Percentiles rank a stretch among this genome's conserved stretches.
Conservation (phyloP, 371 early-diverging fungal genomes). For the Coemansia sp. region DNA sequence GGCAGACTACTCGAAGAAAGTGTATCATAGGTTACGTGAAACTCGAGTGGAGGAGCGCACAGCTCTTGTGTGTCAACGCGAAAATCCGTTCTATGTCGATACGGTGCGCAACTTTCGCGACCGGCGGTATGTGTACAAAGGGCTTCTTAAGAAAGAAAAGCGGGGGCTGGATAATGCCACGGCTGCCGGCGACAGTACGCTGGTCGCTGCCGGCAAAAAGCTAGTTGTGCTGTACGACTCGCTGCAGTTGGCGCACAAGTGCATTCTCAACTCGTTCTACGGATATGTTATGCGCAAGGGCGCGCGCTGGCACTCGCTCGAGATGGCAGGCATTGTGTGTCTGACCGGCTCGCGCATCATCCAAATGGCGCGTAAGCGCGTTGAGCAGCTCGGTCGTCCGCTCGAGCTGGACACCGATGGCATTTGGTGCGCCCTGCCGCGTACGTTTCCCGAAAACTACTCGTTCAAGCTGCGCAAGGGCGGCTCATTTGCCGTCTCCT, state of each 20-base stretch:
- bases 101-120: slow-evolving; percentile 98
- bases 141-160: slow-evolving; percentile 88
- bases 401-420: slow-evolving; percentile 99
- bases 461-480: slow-evolving; percentile 76
- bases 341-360: slow-evolving; percentile 96
- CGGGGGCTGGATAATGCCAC: slow-evolving; percentile 73
- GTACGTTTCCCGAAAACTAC: slow-evolving; percentile 91
- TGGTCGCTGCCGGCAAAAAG: slow-evolving; percentile 84
- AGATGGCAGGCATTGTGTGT: slow-evolving; percentile 99
- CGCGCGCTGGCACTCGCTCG: slow-evolving; percentile 99
- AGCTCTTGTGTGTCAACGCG: slow-evolving; percentile 96
- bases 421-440: slow-evolving; percentile 98
- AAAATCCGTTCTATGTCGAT: slow-evolving; percentile 99
- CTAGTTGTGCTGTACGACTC: slow-evolving; percentile 96
- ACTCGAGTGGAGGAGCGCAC: slow-evolving; percentile 77
- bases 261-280: slow-evolving; percentile 98
- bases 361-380: slow-evolving; percentile 89
- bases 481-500: slow-evolving; percentile 74
- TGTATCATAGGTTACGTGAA: slow-evolving; percentile 82
- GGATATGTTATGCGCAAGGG: slow-evolving; percentile 99
- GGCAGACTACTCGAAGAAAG: slow-evolving; percentile 85
- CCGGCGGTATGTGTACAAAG: slow-evolving; percentile 98
- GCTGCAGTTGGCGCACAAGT: slow-evolving; percentile 98
- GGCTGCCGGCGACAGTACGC: slow-evolving; percentile 58
- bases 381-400: slow-evolving; percentile 95